Conservation (phyloP, 2,329 filamentous ascomycete genomes). For the Blastomyces gilchristii region DNA sequence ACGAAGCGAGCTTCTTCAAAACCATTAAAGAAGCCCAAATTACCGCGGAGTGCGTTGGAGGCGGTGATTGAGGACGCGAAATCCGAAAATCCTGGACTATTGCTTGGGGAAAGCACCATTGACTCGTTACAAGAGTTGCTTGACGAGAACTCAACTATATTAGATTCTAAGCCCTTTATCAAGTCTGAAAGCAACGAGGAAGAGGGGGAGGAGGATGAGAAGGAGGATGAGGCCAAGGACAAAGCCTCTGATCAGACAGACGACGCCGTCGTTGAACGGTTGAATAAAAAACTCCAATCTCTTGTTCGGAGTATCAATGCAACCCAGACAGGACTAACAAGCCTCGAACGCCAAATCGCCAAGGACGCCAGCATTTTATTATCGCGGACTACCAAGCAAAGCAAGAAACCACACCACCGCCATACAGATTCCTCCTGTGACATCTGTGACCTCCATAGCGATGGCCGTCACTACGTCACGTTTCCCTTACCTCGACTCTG, state of each 20-base stretch:
- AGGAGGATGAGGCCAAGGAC: slow-evolving; percentile 3
- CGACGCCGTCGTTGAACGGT: slow-evolving; percentile 27
- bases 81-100: slow-evolving; percentile 29
- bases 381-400: slow-evolving; percentile 13
- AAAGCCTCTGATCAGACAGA: slow-evolving; percentile 12
- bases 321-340: slow-evolving; percentile 31
- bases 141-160: slow-evolving; percentile 21
- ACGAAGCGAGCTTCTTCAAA: slow-evolving; percentile 16
- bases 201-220: not conserved
- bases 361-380: slow-evolving; percentile 17
- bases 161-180: slow-evolving; percentile 18
- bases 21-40: slow-evolving; percentile 27
- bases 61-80: slow-evolving; percentile 33
- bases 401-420: slow-evolving; percentile 8
- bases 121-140: slow-evolving; percentile 37
- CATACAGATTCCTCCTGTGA: slow-evolving; percentile 17
- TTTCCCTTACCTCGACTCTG: slow-evolving; percentile 31
- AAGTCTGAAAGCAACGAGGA: slow-evolving; percentile 7
- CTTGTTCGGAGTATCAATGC: slow-evolving; percentile 33
- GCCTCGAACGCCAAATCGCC: slow-evolving; percentile 30
- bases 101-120: slow-evolving; percentile 37
- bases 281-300: slow-evolving; percentile 32
- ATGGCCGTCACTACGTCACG: slow-evolving; percentile 24
- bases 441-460: slow-evolving; percentile 18
- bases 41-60: slow-evolving; percentile 35